Evolutionary conservation across 768 basidiomycete genomes (phyloP).

Genomic region (Amanita fuliginea): DNA sequence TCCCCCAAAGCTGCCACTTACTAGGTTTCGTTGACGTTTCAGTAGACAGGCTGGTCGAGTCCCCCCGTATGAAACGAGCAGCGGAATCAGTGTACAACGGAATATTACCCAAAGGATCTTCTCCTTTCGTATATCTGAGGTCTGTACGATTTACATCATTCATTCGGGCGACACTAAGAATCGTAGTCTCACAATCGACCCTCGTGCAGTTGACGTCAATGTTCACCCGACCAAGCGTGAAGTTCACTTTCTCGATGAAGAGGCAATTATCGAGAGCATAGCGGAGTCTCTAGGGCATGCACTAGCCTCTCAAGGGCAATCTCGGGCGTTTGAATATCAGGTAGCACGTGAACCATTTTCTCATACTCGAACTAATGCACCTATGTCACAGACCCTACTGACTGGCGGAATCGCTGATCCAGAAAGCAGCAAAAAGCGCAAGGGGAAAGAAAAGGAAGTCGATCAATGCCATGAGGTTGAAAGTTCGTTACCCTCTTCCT

Average conservation of each 20-base stretch:
- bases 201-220: constrained; percentile 88
- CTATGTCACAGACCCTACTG: constrained; percentile 38
- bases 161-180: constrained; percentile 2
- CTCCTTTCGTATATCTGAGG: constrained; percentile 93
- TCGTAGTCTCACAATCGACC: constrained; percentile 69
- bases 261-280: constrained; percentile 68
- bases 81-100: constrained; percentile 79
- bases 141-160: constrained; percentile 17
- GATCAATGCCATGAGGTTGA: constrained; percentile 16
- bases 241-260: constrained; percentile 91
- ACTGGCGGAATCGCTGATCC: constrained; percentile 36
- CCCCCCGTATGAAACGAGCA: constrained; percentile 73
- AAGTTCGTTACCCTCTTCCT: constrained; percentile 13
- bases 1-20: constrained; percentile 1
- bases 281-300: constrained; percentile 59
- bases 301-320: constrained; percentile 53
- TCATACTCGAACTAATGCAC: not conserved
- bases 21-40: not conserved
- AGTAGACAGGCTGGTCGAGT: constrained; percentile 87
- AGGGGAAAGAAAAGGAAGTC: constrained; percentile 25
- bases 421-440: constrained; percentile 23
- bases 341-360: constrained; percentile 17
- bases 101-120: constrained; percentile 81
- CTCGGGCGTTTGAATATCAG: constrained; percentile 67
- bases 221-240: constrained; percentile 97